phyloP scores from a whole-genome alignment of 179 eudicot genomes.

The Silene vulgaris region DNA sequence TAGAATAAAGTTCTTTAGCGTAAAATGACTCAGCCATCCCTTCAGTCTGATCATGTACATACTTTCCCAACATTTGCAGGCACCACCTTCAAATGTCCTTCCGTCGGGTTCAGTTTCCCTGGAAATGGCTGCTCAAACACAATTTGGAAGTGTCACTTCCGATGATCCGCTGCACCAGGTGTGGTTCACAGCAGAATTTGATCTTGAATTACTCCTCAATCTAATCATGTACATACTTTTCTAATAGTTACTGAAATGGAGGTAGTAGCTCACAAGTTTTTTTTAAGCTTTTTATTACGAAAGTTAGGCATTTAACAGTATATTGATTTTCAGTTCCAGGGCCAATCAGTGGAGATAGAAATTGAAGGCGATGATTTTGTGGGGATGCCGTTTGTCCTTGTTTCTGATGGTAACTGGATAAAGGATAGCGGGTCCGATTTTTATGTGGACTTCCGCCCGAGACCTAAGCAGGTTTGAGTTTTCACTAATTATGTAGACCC shows the following conservation, averaged over 20 bases:
- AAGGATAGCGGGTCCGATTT: constrained; percentile 82
- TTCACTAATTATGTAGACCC: background rate
- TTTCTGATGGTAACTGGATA: constrained; percentile 74
- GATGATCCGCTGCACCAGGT: constrained; percentile 52
- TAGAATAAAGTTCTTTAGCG: background rate
- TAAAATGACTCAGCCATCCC: background rate
- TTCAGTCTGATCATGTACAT: background rate
- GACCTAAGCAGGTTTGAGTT: constrained; percentile 33
- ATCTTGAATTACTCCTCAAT: background rate
- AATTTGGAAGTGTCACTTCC: constrained; percentile 39
- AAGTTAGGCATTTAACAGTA: background rate
- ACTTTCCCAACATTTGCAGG: constrained; percentile 35
- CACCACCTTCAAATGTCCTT: constrained; percentile 57
- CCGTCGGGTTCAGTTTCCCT: constrained; percentile 59
- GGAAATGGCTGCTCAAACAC: constrained; percentile 70
- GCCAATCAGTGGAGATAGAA: constrained; percentile 63
- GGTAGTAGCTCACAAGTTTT: background rate
- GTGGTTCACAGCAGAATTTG: constrained; percentile 16
- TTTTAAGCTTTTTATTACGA: background rate
- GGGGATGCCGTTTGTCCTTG: constrained; percentile 90
- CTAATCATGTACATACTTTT: too few species aligned
- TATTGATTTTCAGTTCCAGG: constrained; percentile 35
- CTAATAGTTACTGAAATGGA: too few species aligned
- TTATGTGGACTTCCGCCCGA: constrained; percentile 50
- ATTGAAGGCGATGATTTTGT: constrained; percentile 53